Base-by-base conservation (phyloP, 129 eudicot genomes). In the Pseudognaphalium luteoalbum region DNA sequence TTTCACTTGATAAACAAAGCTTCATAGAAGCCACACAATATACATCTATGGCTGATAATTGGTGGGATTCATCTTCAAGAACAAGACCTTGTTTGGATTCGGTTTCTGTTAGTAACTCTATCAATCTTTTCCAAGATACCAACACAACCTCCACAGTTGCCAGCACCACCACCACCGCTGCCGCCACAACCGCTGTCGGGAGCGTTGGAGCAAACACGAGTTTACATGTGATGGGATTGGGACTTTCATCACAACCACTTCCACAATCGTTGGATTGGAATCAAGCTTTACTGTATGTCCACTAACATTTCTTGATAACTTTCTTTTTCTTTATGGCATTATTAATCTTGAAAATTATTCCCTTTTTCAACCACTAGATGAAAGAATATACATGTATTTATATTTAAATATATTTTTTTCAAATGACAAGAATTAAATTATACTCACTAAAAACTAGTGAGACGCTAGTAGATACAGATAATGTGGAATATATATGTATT, bases 21-120 rank as follows among this genome's bases (percentile, higher is more conserved):
- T 64, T 25, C 79, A 25, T 25, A 25, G 28, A 25, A 25, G 28
- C 28, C 28, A 25, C 28, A 25, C 28, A 32, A 20, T 28, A 3
- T 6, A 20, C n/a, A 17, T 21, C 73, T 78, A 87, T 83, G 91
- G 86, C 87, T 32, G 91, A 87, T 56, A 90, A 82, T 51, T 92
- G 97, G 97, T 92, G 96, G 96, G 93, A 89, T 50, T 72, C 81
- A n/a, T 78, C 88, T 58, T 66, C 92, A 39, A 81, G 71, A 65
- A 42, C 84, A 58, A 78, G 81, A 65, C 66, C 88, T 79, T 78
- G 81, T 2, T 66, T 85, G 82, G 88, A 83, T 79, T 83, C 88
- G 14, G 83, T 66, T 54, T 80, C 85, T 2, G 83, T 61, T 9
- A 81, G 65, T 71, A 78, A 83, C 59, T 71, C 85, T 67, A 54